Conservation (phyloP, 2,329 filamentous ascomycete species). For the Apiospora malaysiana region DNA sequence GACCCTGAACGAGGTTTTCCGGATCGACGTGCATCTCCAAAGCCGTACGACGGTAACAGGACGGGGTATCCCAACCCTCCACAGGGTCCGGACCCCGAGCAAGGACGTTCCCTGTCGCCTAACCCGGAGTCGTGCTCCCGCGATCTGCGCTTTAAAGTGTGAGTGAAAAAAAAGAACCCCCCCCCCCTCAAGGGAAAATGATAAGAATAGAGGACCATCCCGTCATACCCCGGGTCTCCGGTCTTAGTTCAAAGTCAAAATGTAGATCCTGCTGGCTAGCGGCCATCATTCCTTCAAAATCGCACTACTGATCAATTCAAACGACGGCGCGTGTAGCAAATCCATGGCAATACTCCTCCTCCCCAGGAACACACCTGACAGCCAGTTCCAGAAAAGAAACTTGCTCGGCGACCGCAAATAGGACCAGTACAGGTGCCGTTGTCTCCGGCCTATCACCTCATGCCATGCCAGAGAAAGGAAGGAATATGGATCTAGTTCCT, state of each 20-base stretch:
- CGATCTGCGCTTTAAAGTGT: background rate
- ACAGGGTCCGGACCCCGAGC: background rate
- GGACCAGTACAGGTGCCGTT: background rate
- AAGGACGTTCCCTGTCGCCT: background rate
- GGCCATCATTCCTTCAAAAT: background rate
- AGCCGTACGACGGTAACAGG: background rate
- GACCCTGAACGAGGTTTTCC: background rate
- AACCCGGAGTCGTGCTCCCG: background rate
- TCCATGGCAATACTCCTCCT: background rate
- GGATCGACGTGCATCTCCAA: conserved; percentile 3
- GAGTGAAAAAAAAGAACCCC: background rate
- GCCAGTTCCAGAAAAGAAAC: background rate
- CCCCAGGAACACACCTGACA: background rate
- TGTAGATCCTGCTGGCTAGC: background rate
- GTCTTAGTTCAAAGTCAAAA: background rate
- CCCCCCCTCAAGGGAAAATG: background rate
- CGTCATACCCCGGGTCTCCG: conserved; percentile 3
- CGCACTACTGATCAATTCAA: conserved; percentile 7
- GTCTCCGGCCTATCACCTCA: background rate
- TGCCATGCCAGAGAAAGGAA: background rate
- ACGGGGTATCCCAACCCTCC: background rate
- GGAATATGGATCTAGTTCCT: background rate
- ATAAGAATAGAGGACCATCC: background rate
- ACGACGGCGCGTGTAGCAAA: background rate
- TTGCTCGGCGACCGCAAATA: background rate